Base-by-base conservation (phyloP, 2,329 filamentous ascomycete genomes). In the Plenodomus tracheiphilus region DNA sequence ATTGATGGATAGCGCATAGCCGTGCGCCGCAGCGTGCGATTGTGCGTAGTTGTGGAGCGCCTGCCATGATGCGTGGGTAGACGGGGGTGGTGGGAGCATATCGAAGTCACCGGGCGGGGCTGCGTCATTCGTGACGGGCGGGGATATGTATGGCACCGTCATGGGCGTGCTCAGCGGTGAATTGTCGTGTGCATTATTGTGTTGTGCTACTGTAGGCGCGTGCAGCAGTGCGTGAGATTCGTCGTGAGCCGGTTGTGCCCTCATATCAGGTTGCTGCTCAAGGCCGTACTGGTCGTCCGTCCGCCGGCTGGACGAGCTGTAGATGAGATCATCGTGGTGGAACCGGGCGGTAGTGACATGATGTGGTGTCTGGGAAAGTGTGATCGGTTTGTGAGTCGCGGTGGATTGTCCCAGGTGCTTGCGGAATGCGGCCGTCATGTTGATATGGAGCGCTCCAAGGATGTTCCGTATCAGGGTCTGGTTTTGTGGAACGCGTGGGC, bases 1-100 rank as follows among this genome's bases (percentile, higher is more conserved):
- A 48, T 70, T 71, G 53, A 71, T 71, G 36, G 56, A 60, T 16
- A 71, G 55, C 1, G 68, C 68, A 44, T 71, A 71, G 13, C 68
- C 68, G 39, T 71, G 65, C 15, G 57, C 49, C 0, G 67, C 58
- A n/a, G 68, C 68, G 45, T 70, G 64, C 18, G 54, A 56, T 49
- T 71, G 67, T 8, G 67, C 68, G 41, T 59, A 68, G 20, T 61
- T 58, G 53, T 70, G 62, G 2, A 71, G 62, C 2, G 59, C 57
- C 38, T 66, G 62, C 64, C 65, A 69, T 8, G 60, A 60, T 8
- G 53, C 41, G 38, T 69, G 66, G 1, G 58, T 62, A 7, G 56
- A 64, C 13, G 45, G n/a, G 2, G 56, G 50, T 0, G 68, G 68
- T 7, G 68, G 63, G 1, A 63, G 55, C 66, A 70, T 69, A 37